phyloP scores from a whole-genome alignment of 768 basidiomycete species.

The Suillus ampliporus region DNA sequence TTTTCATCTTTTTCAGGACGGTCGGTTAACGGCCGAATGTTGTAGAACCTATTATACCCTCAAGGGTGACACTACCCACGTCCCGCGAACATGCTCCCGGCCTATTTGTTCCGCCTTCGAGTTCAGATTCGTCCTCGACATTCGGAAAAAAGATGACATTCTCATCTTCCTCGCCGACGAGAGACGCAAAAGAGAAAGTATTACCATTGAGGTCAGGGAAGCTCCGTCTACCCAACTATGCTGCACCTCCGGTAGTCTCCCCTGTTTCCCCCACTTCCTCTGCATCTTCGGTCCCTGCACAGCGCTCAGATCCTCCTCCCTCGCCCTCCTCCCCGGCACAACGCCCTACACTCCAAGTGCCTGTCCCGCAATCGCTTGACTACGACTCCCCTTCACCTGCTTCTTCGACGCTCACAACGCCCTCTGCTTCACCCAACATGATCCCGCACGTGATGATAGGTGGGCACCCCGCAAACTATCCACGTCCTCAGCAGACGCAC shows the following conservation, averaged over 20 bases:
- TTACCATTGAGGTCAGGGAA: constrained; percentile 21
- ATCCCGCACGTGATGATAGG: constrained; percentile 30
- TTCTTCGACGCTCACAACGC: constrained; percentile 36
- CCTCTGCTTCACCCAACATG: constrained; percentile 25
- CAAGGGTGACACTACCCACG: not conserved
- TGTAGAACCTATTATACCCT: constrained; percentile 16
- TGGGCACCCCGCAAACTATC: constrained; percentile 30
- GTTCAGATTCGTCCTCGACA: not conserved
- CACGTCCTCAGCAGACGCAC: not conserved
- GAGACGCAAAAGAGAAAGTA: not conserved
- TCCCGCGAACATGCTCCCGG: constrained; percentile 21
- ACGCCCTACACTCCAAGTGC: not conserved
- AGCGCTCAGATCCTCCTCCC: not conserved
- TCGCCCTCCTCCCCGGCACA: constrained; percentile 5
- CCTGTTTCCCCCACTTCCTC: constrained; percentile 4
- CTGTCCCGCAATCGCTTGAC: not conserved
- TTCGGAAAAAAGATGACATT: constrained; percentile 4
- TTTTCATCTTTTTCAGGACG: not conserved
- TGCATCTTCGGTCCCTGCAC: not conserved
- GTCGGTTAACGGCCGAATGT: not conserved
- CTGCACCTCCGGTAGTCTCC: constrained; percentile 28
- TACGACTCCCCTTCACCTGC: constrained; percentile 29
- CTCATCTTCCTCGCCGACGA: not conserved
- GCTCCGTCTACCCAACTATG: constrained; percentile 40
- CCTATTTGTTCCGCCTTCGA: constrained; percentile 11